Evolutionary conservation across 2,329 filamentous ascomycete genomes (phyloP).

Genomic region (Colletotrichum euphorbiae): DNA sequence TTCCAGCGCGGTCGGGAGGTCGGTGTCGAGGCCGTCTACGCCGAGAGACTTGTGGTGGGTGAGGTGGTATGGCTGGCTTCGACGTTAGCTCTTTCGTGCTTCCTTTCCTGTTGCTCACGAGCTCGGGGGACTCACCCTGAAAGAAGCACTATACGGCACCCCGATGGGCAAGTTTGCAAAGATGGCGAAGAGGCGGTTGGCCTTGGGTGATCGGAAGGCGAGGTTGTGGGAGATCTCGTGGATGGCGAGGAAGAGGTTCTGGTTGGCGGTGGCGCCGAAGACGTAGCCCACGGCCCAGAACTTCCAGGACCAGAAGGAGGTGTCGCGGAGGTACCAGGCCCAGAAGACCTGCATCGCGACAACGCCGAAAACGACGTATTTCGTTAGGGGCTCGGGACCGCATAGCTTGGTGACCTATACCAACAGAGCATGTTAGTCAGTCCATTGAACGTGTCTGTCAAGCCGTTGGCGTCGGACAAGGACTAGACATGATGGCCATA

Average conservation of each 20-base stretch:
- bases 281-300: slow-evolving; percentile 92
- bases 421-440: background rate
- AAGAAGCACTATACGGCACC: slow-evolving; percentile 94
- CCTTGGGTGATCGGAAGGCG: slow-evolving; percentile 83
- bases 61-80: slow-evolving; percentile 86
- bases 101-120: background rate
- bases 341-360: slow-evolving; percentile 83
- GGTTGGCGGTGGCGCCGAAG: slow-evolving; percentile 93
- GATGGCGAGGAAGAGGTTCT: slow-evolving; percentile 98
- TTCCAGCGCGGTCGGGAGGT: slow-evolving; percentile 92
- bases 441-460: background rate
- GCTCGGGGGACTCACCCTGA: slow-evolving; percentile 71
- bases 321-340: slow-evolving; percentile 81
- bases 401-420: slow-evolving; percentile 92
- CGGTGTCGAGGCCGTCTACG: slow-evolving; percentile 94
- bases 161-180: slow-evolving; percentile 97
- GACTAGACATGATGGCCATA: too few species aligned
- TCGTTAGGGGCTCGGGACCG: slow-evolving; percentile 94
- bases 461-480: background rate
- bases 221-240: slow-evolving; percentile 99
- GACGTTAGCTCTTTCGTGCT: slow-evolving; percentile 41
- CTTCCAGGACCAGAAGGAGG: slow-evolving; percentile 82
- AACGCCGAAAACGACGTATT: slow-evolving; percentile 88
- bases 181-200: slow-evolving; percentile 89
- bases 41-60: slow-evolving; percentile 99